Evolutionary conservation across 441 rosid genomes (phyloP).

Genomic region (Viola pubescens): DNA sequence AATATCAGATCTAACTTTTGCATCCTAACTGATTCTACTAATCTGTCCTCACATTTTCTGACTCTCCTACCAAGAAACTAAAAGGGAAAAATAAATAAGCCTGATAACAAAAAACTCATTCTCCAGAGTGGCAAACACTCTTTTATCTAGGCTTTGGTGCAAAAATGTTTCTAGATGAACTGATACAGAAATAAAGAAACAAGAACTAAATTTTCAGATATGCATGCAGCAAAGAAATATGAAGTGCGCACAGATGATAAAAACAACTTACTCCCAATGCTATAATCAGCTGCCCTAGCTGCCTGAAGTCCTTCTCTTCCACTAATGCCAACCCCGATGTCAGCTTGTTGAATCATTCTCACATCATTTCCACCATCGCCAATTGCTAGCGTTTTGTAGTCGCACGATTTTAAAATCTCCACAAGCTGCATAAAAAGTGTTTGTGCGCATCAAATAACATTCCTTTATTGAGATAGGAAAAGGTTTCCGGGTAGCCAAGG

Average conservation of each 20-base stretch:
- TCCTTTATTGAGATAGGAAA: not conserved
- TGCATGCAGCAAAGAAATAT: too few relatives aligned
- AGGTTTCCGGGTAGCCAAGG: too few relatives aligned
- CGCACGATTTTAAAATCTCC: constrained; percentile 83
- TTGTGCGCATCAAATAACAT: not conserved
- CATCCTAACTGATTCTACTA: too few relatives aligned
- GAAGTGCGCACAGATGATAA: not conserved
- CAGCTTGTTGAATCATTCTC: constrained; percentile 99
- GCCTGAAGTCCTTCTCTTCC: constrained; percentile 99
- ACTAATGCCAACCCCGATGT: constrained; percentile 95
- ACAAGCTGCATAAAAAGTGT: constrained; percentile 58
- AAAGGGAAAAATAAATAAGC: not conserved
- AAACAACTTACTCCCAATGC: constrained; percentile 73
- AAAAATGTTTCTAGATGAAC: too few relatives aligned
- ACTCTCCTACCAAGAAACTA: not conserved
- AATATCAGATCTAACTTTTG: too few relatives aligned
- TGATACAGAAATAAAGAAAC: too few relatives aligned
- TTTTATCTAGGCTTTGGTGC: not conserved
- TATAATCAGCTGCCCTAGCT: constrained; percentile 98
- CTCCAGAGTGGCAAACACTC: not conserved
- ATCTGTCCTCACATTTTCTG: not conserved
- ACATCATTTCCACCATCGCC: constrained; percentile 99
- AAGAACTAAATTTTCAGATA: too few relatives aligned
- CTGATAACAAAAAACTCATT: not conserved
- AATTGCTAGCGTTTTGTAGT: constrained; percentile 92